Evolutionary conservation across 2,329 filamentous ascomycete genomes (phyloP), one percentile per base, ranked within the genome.

Genomic region (Claviceps sp.): DNA sequence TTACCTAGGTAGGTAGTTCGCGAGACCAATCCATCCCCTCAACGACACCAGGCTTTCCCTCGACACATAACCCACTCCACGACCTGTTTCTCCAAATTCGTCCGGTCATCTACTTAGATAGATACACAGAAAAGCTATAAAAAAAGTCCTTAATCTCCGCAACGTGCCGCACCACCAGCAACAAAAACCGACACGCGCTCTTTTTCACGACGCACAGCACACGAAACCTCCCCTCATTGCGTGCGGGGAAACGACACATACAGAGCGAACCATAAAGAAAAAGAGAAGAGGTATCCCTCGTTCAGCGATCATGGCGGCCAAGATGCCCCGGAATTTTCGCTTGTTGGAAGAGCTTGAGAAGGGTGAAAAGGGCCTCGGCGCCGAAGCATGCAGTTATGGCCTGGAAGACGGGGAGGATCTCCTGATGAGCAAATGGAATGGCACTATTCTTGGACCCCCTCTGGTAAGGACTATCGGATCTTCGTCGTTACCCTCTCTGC

Each of bases 361-460:
- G 75, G 93, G 93, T 64, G 93, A 98, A 75, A 98, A 98, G 72
- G 93, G 93, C 56, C 78, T 93, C 57, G 91, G 93, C 64, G 89
- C 91, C 68, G 93, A 97, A 74, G 90, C 90, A 56, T 97, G 91
- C 74, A 97, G 93, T 45, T 97, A 97, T 62, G 93, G 93, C 62
- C 80, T 98, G 52, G 88, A 91, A 58, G 89, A 97, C 67, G 84
- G 87, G 47, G 90, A 96, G 65, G 93, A 98, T 64, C 79, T 96
- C 58, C 81, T 93, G 69, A 95, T 98, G 90, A 91, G 86, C 57
- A 89, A 96, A 75, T 98, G 93, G 93, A 95, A 95, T 64, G 93
- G 91, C 63, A 98, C 93, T 16, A 97, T 98, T 59, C 82, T 96
- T 48, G 93, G 93, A 1, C 93, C 93, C 60, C 91, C 93, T 67